Conservation (phyloP, 164 flowering plant genomes). For the Amborella trichopoda region DNA sequence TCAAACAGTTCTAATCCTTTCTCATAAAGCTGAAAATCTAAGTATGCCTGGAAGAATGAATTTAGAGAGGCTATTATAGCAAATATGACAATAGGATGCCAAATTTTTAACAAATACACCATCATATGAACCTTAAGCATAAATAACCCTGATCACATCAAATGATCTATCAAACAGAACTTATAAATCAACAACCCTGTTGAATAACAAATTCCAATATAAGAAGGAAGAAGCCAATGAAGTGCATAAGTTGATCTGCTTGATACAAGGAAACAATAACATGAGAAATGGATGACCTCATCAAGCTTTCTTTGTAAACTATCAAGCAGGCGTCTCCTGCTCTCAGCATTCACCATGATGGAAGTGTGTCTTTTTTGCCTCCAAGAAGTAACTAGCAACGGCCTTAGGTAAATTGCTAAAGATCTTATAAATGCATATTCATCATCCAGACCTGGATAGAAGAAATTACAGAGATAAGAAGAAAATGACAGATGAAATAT, state of each 20-base stretch:
- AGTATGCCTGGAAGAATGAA: slow-evolving; percentile 38
- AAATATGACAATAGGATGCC: too few species aligned
- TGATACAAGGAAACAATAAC: too few species aligned
- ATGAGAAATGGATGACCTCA: too few species aligned
- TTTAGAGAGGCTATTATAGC: too few species aligned
- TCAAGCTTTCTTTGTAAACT: slow-evolving; percentile 72
- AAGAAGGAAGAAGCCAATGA: too few species aligned
- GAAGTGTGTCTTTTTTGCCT: slow-evolving; percentile 64
- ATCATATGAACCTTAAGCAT: neutral
- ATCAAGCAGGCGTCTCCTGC: slow-evolving; percentile 51
- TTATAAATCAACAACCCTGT: too few species aligned
- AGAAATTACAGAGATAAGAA: too few species aligned
- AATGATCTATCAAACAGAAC: too few species aligned
- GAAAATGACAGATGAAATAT: neutral
- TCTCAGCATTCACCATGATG: slow-evolving; percentile 70
- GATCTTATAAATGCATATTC: slow-evolving; percentile 37
- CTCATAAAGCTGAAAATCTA: slow-evolving; percentile 84
- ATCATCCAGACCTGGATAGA: slow-evolving; percentile 52
- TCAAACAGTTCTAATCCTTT: slow-evolving; percentile 91
- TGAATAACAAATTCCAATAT: too few species aligned
- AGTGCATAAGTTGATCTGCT: too few species aligned
- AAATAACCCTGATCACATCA: too few species aligned
- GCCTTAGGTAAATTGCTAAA: slow-evolving; percentile 63
- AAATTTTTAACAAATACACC: neutral
- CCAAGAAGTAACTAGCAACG: slow-evolving; percentile 62